A percentile compares a stretch with the other conserved stretches of the same genome.
phyloP scores from a whole-genome alignment of 1,284 basidiomycete genomes.

The Boletus semigastroideus region DNA sequence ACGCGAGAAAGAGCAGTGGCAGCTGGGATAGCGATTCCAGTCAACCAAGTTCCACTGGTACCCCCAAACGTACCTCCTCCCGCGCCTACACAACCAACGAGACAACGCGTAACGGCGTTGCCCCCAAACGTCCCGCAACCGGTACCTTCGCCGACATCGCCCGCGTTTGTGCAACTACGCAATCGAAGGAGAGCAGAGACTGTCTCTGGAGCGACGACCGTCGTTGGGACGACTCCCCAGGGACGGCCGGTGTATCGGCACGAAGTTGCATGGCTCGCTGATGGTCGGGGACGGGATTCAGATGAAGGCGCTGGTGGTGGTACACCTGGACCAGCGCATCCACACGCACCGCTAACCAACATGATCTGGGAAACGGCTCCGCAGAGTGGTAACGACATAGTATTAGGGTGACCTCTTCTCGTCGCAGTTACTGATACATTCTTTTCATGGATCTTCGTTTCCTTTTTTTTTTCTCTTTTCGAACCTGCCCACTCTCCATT shows the following conservation, averaged over 20 bases:
- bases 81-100: slow-evolving; percentile 18
- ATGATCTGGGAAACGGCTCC: slow-evolving; percentile 32
- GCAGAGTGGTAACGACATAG: slow-evolving; percentile 32
- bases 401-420: slow-evolving; percentile 26
- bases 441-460: neutral
- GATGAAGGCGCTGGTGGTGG: slow-evolving; percentile 21
- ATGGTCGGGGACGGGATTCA: slow-evolving; percentile 18
- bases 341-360: slow-evolving; percentile 21
- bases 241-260: slow-evolving; percentile 32
- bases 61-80: slow-evolving; percentile 18
- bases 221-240: slow-evolving; percentile 30
- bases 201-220: slow-evolving; percentile 37
- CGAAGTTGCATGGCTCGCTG: slow-evolving; percentile 28
- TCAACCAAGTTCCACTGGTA: slow-evolving; percentile 13
- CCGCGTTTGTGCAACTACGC: slow-evolving; percentile 22
- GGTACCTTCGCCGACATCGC: slow-evolving; percentile 21
- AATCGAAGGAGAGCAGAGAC: slow-evolving; percentile 39
- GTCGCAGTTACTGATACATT: slow-evolving; percentile 7
- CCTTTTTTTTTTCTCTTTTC: neutral
- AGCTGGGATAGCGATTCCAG: slow-evolving; percentile 18
- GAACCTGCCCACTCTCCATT: neutral
- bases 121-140: slow-evolving; percentile 30
- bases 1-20: slow-evolving; percentile 31
- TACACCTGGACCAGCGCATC: slow-evolving; percentile 17
- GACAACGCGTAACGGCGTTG: slow-evolving; percentile 30